Evolutionary conservation across 108 stramenopile genomes (phyloP), one percentile per base, ranked within the genome.

Genomic region (Nannochloropsis oceanica): DNA sequence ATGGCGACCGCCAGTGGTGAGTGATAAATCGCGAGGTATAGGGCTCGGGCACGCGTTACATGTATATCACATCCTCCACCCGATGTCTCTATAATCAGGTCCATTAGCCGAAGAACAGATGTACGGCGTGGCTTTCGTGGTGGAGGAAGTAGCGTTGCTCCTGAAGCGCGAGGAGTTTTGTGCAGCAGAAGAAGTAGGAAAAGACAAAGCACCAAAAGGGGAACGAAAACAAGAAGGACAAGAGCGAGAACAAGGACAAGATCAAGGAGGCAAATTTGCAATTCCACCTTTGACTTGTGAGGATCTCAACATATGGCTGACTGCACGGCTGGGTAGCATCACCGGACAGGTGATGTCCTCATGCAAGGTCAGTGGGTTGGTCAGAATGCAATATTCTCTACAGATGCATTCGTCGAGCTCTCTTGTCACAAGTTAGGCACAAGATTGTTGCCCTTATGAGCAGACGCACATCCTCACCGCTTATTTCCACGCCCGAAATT

Each of bases 81-180:
- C n/a, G 18, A 1, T 9, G 5, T 18, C 2, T n/a, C 0, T 10
- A 9, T 9, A 73, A 73, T 73, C 86, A 42, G 91, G 91, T 43
- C 91, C 91, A 25, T 18, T 91, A 12, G 79, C 81, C 43, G 87
- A 84, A 13, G 91, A 91, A 80, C 91, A 89, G 10, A 3, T 90
- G 50, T 85, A 87, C 46, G 89, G 89, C 34, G 82, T 89, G 0
- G 26, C 26, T 27, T 84, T 89, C 20, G 22, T 27, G 8, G 14
- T 91, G 10, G 43, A 85, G 24, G 42, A 87, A 12, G 83, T 89
- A 11, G 82, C 43, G 10, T 25, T 90, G 26, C 20, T 81, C 79
- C 44, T 25, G 26, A 42, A 18, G 25, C 22, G 13, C 26, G 44
- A 26, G 9, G 84, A 80, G 13, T 43, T 43, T 8, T 5, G 22